Conservation (phyloP, 2,329 filamentous ascomycete species). For the Fusarium xylarioides region DNA sequence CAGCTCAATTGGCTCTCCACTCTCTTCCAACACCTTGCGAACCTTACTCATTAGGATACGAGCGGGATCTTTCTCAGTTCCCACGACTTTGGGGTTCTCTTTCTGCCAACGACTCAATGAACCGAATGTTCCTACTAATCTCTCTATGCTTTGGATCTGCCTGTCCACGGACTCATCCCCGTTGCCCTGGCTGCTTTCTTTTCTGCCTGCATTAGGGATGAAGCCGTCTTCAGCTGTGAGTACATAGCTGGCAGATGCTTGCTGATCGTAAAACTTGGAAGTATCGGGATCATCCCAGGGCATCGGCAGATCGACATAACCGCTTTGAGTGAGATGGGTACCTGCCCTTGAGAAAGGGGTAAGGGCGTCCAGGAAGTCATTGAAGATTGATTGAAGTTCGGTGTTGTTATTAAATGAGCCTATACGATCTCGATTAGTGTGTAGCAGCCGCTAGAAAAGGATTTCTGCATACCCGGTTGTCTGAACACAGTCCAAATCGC, state of each 20-base stretch:
- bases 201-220: accelerated
- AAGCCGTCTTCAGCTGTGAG: not conserved
- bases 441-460: accelerated
- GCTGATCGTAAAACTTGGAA: not conserved
- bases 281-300: not conserved
- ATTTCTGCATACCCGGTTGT: not conserved
- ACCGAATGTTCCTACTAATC: not conserved
- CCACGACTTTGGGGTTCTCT: not conserved
- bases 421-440: accelerated
- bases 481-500: conserved; percentile 4
- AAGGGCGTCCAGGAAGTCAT: not conserved
- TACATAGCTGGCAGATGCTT: not conserved
- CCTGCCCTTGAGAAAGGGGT: not conserved
- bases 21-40: not conserved
- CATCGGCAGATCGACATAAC: conserved; percentile 2
- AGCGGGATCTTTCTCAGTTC: not conserved
- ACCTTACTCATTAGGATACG: not conserved
- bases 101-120: not conserved
- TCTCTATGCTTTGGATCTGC: not conserved
- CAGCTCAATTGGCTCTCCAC: not conserved
- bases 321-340: not conserved
- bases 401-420: not conserved
- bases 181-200: accelerated
- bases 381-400: not conserved
- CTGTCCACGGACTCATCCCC: accelerated